Evolutionary conservation across 805 yeast genomes (phyloP).

Genomic region (Starmerella geochares): DNA sequence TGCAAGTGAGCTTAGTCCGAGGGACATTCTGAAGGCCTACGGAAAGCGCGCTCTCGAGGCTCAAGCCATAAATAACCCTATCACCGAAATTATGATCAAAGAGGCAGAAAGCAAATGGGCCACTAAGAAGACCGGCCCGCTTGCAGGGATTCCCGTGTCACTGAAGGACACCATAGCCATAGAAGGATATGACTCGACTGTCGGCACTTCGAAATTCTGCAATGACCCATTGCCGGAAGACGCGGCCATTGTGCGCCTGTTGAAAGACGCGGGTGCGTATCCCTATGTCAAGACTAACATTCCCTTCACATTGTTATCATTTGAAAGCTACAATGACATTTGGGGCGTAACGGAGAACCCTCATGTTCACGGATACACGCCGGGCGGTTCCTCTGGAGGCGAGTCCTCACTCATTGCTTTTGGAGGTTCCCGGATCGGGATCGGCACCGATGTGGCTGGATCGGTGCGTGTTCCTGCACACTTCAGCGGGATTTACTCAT

Average conservation of each 20-base stretch:
- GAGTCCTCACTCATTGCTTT: conserved; percentile 40
- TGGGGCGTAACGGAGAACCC: conserved; percentile 46
- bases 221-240: conserved; percentile 37
- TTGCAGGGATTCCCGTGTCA: conserved; percentile 56
- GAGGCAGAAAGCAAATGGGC: conserved; percentile 53
- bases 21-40: conserved; percentile 47
- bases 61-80: conserved; percentile 47
- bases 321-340: conserved; percentile 46
- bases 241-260: conserved; percentile 35
- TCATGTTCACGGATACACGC: conserved; percentile 36
- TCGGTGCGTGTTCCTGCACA: conserved; percentile 47
- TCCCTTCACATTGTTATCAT: conserved; percentile 47
- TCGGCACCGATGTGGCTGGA: conserved; percentile 51
- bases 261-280: conserved; percentile 46
- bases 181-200: conserved; percentile 44
- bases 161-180: conserved; percentile 48
- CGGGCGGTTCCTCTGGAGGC: conserved; percentile 49
- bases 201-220: conserved; percentile 38
- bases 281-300: conserved; percentile 48
- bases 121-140: conserved; percentile 45
- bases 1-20: conserved; percentile 39
- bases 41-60: conserved; percentile 56
- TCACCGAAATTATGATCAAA: conserved; percentile 51
- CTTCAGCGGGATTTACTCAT: conserved; percentile 43
- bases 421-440: conserved; percentile 42